Evolutionary conservation across 2,329 filamentous ascomycete genomes (phyloP), one percentile per base, ranked within the genome.

Genomic region (Colletotrichum lentis): DNA sequence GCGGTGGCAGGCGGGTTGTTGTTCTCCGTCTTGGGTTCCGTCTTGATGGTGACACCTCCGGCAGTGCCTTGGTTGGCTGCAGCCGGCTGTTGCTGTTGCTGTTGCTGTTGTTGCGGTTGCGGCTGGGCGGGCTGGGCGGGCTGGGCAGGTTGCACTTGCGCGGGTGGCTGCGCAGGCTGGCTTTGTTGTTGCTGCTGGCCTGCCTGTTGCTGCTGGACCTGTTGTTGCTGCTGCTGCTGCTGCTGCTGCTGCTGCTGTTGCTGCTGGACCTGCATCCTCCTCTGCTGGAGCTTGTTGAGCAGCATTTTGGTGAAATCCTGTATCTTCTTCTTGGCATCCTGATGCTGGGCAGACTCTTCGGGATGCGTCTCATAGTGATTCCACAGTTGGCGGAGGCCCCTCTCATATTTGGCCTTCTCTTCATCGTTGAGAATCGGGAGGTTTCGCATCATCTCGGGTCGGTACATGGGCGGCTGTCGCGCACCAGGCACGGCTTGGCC

Each of bases 221-320:
- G 61, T 60, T 56, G n/a, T n/a, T n/a, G n/a, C n/a, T n/a, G n/a
- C n/a, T n/a, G n/a, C n/a, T n/a, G 67, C 63, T 73, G 74, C 4
- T 66, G 69, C 8, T 56, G 56, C 43, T 76, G 73, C 35, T 74
- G 73, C 18, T 78, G 75, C 53, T 77, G 76, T 35, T 78, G 76
- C 10, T 77, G 76, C 57, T 79, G 78, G 2, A 72, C 73, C 37
- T 79, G 75, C 20, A 79, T 76, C 24, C 75, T 72, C 47, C 74
- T 59, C 69, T 71, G 58, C 59, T 84, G 80, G 5, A 88, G 80
- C 75, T 88, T 89, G 0, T 75, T 76, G 3, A 82, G 76, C 2
- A 90, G 80, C 76, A 87, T 88, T 50, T 82, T 82, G 0, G 87
- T 87, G 73, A 90, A 90, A 10, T 90, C 86, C 7, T 79, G 76